Evolutionary conservation across 257 asterid genomes (phyloP).

Genomic region (Marsdenia floribunda): DNA sequence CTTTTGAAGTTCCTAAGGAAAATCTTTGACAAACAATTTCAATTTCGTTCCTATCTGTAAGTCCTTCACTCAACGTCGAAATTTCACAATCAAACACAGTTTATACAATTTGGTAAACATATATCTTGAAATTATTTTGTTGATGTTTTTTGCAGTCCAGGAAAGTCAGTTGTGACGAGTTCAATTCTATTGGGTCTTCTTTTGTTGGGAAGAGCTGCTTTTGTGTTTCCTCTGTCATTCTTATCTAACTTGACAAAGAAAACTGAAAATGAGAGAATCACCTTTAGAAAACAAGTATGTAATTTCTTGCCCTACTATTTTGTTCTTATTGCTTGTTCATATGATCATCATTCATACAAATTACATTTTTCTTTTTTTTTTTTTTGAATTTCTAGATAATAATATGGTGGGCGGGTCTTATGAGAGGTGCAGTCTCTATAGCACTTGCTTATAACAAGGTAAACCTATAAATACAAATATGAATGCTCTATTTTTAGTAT

Average conservation of each 20-base stretch:
- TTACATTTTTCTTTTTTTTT: not conserved
- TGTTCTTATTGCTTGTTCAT: slow-evolving; percentile 4
- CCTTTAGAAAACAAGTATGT: slow-evolving; percentile 34
- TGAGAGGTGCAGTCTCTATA: slow-evolving; percentile 43
- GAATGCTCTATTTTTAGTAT: not conserved
- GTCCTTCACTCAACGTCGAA: not conserved
- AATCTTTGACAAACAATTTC: not conserved
- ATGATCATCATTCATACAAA: not conserved
- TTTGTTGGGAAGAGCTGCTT: slow-evolving; percentile 38
- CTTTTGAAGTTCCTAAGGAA: not conserved
- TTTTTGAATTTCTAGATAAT: slow-evolving; percentile 22
- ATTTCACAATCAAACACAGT: too few species aligned
- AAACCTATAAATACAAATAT: not conserved
- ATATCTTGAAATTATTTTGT: not conserved
- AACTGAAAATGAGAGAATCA: slow-evolving; percentile 21
- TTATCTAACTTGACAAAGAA: slow-evolving; percentile 35
- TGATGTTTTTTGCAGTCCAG: slow-evolving; percentile 27
- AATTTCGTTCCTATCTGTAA: not conserved
- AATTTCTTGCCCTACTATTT: not conserved
- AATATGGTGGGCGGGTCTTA: slow-evolving; percentile 48
- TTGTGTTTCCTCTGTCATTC: slow-evolving; percentile 39
- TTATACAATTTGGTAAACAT: not conserved
- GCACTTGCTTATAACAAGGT: slow-evolving; percentile 48
- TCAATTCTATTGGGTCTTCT: slow-evolving; percentile 32
- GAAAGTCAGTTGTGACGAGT: slow-evolving; percentile 32